phyloP scores from a whole-genome alignment of 108 stramenopile species.

The Fistulifera solaris region DNA sequence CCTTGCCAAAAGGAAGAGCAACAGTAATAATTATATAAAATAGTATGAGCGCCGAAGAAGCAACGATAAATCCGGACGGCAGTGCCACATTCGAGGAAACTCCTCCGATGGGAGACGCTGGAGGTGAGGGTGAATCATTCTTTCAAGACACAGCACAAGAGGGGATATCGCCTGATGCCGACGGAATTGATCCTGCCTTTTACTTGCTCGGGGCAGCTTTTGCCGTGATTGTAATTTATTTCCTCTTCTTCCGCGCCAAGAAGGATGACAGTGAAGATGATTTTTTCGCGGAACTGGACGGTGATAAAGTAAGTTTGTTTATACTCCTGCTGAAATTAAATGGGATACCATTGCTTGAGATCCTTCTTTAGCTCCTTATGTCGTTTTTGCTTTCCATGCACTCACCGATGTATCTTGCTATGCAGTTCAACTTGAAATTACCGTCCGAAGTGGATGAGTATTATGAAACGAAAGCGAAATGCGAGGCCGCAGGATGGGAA shows the following conservation, averaged over 20 bases:
- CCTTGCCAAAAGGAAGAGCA: no score
- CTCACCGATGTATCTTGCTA: neutral
- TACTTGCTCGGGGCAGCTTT: conserved; percentile 55
- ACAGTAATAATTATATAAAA: no score
- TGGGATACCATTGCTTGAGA: no score
- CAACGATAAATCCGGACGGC: conserved; percentile 74
- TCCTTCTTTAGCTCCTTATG: no score
- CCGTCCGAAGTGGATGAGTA: conserved; percentile 85
- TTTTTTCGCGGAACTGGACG: conserved; percentile 74
- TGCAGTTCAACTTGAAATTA: conserved; percentile 77
- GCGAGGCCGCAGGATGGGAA: conserved; percentile 61
- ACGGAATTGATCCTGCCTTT: conserved; percentile 69
- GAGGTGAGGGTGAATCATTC: conserved; percentile 19
- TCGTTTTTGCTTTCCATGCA: neutral
- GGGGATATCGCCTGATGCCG: conserved; percentile 17
- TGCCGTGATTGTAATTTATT: conserved; percentile 34
- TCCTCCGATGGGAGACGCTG: conserved; percentile 14
- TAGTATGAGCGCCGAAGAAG: conserved; percentile 23
- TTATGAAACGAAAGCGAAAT: conserved; percentile 68
- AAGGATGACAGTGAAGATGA: conserved; percentile 50
- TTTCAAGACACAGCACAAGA: conserved; percentile 16
- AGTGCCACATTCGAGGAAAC: conserved; percentile 54
- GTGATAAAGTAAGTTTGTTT: conserved; percentile 71
- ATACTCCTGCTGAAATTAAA: neutral
- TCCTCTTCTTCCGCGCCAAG: conserved; percentile 32